Percentiles rank a stretch among this genome's conserved stretches.
Evolutionary conservation across 768 basidiomycete species (phyloP).

Genomic region (Pholiota microspora): DNA sequence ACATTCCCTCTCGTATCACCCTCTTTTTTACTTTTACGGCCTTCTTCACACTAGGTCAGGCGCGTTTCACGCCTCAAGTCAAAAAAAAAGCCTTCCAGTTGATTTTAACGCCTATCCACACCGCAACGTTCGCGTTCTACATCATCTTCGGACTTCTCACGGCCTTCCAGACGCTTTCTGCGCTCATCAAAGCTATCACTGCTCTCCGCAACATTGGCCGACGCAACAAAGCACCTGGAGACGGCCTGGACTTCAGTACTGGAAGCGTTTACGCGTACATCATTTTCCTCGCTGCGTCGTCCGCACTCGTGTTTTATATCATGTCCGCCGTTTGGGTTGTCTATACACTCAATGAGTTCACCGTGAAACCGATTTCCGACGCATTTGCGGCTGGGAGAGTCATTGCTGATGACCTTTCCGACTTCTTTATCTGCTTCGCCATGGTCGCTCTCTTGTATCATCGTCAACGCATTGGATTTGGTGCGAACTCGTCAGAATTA

Average conservation of each 20-base stretch:
- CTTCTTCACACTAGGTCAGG: constrained; percentile 1
- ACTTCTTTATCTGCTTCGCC: constrained; percentile 3
- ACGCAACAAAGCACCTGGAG: neutral
- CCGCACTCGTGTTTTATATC: neutral
- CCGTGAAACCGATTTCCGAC: neutral
- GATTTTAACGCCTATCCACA: neutral
- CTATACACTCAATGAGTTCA: constrained; percentile 1
- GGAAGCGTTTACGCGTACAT: neutral
- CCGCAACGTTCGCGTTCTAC: constrained; percentile 5
- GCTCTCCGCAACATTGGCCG: neutral
- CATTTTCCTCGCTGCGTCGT: constrained; percentile 3
- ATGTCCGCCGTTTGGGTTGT: constrained; percentile 4
- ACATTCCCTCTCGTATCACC: constrained; percentile 2
- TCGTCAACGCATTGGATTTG: constrained; percentile 2
- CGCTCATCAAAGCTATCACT: constrained; percentile 1
- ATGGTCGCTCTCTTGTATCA: constrained; percentile 1
- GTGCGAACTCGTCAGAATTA: neutral
- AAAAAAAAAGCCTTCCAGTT: constrained; percentile 4
- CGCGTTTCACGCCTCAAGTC: neutral
- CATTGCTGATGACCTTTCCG: neutral
- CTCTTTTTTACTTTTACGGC: constrained; percentile 1
- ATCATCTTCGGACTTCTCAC: constrained; percentile 5
- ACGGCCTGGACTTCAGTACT: neutral
- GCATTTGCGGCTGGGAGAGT: neutral
- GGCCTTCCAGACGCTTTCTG: neutral